Evolutionary conservation across 2,329 filamentous ascomycete genomes (phyloP).

Genomic region (Beauveria brongniartii): DNA sequence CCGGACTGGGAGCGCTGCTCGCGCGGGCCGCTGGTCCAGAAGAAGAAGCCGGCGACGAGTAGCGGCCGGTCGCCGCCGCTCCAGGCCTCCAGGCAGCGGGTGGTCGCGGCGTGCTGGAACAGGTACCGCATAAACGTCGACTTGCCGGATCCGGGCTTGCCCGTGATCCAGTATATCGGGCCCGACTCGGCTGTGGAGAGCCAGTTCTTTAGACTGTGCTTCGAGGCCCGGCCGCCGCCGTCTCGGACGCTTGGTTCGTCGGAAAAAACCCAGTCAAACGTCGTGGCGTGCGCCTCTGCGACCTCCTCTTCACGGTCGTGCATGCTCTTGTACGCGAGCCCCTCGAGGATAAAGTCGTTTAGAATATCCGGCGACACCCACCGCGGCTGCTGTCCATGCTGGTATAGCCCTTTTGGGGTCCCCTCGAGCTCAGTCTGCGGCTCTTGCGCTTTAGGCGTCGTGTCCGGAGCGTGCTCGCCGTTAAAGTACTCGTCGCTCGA

Average conservation of each 20-base stretch:
- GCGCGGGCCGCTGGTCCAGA: slow-evolving; percentile 34
- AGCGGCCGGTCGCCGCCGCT: slow-evolving; percentile 13
- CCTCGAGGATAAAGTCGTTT: slow-evolving; percentile 25
- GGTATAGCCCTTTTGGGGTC: background rate
- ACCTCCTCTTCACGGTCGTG: slow-evolving; percentile 24
- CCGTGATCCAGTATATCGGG: slow-evolving; percentile 29
- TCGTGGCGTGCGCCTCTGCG: slow-evolving; percentile 22
- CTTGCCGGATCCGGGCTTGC: slow-evolving; percentile 38
- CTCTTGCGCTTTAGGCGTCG: background rate
- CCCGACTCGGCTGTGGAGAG: slow-evolving; percentile 16
- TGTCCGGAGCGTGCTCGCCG: background rate
- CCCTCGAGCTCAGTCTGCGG: background rate
- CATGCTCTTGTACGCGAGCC: slow-evolving; percentile 25
- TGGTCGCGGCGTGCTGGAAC: slow-evolving; percentile 16
- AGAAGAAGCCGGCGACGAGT: slow-evolving; percentile 33
- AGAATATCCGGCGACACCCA: slow-evolving; percentile 17
- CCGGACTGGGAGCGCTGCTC: slow-evolving; percentile 31
- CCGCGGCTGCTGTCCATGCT: background rate
- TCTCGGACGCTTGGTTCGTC: background rate
- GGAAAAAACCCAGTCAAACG: slow-evolving; percentile 31
- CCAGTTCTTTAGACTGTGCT: slow-evolving; percentile 21
- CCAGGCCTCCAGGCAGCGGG: slow-evolving; percentile 20
- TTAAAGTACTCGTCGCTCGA: background rate
- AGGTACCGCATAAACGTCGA: slow-evolving; percentile 36
- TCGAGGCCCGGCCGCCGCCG: background rate